Conservation (phyloP, 1,284 basidiomycete species). For the Ustanciosporium gigantosporum region DNA sequence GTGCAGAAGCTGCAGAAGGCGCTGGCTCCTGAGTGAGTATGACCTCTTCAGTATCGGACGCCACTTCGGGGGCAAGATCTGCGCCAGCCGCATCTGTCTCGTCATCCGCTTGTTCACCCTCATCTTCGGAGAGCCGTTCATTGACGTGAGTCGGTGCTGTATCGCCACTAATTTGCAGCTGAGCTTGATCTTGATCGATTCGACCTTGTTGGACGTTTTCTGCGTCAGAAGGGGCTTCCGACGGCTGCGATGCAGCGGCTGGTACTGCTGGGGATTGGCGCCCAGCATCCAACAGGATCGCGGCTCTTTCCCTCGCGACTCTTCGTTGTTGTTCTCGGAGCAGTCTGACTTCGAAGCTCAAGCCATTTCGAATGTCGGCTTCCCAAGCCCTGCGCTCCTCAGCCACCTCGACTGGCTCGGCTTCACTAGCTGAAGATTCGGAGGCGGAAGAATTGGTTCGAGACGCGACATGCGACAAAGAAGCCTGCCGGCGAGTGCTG, state of each 20-base stretch:
- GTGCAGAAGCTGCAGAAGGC: too few species aligned
- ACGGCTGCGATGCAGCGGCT: too few species aligned
- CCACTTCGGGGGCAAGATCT: too few species aligned
- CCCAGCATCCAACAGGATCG: too few species aligned
- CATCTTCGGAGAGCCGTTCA: too few species aligned
- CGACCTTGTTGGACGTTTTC: too few species aligned
- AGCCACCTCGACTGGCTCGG: slow-evolving; percentile 11
- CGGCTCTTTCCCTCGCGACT: slow-evolving; percentile 33
- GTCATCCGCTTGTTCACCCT: background rate
- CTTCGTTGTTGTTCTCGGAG: slow-evolving; percentile 35
- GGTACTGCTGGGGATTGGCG: too few species aligned
- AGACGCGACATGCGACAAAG: slow-evolving; percentile 5
- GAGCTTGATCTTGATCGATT: background rate
- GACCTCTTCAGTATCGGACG: too few species aligned
- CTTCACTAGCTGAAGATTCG: slow-evolving; percentile 9
- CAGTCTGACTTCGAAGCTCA: slow-evolving; percentile 32
- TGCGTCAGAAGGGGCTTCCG: too few species aligned
- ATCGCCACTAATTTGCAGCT: too few species aligned
- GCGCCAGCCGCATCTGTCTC: background rate
- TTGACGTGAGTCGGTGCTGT: background rate
- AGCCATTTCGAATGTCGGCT: slow-evolving; percentile 22
- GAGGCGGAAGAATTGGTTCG: background rate
- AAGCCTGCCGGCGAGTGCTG: background rate
- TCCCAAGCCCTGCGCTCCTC: slow-evolving; percentile 41
- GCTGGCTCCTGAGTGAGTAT: too few species aligned